Base-by-base conservation (phyloP, 192 early-diverging fungal species). In the Linnemannia zychae region DNA sequence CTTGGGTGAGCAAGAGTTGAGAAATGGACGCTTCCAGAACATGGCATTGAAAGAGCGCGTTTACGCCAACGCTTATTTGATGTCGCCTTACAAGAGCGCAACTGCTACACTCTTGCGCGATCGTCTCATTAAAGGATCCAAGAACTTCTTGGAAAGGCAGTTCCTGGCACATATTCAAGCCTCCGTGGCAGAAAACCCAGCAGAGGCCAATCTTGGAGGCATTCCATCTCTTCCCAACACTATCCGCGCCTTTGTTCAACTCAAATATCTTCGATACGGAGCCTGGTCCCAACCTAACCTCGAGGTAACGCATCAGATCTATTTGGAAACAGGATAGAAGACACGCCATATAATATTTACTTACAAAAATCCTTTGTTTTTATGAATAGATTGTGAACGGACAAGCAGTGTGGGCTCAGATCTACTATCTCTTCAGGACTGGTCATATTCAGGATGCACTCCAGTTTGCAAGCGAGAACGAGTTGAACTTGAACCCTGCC, bases 401-500 rank as follows among this genome's bases (percentile, higher is more conserved):
- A 49, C 79, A 91, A 65, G 92, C 98, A 0, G 90, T 96, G 44
- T 99, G 98, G 98, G 96, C 95, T 0, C 94, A 96, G 77, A 89
- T 99, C 53, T 99, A 89, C 80, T 92, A 91, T 76, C 87, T 98
- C 5, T 90, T 98, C 34, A 93, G 98, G 46, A 91, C 90, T 65
- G 98, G 98, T 0, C 84, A 93, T 74, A 75, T 80, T 16, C 77
- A 93, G 7, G 93, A 96, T 38, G 95, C 96, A 7, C 81, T 93
- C 15, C 82, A 92, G 68, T 97, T 94, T 81, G 92, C 93, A 16
- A 72, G 87, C 31, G 88, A 91, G 16, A 88, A 93, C 76, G 90
- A 93, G 70, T 82, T 80, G 28, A 81, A 89, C 52, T 88, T 96
- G 63, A 83, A 79, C 67, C 90, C 87, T 60, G 90, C 90, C 68